Evolutionary conservation across 2,329 filamentous ascomycete species (phyloP).

Genomic region (Uncinocarpus reesii): DNA sequence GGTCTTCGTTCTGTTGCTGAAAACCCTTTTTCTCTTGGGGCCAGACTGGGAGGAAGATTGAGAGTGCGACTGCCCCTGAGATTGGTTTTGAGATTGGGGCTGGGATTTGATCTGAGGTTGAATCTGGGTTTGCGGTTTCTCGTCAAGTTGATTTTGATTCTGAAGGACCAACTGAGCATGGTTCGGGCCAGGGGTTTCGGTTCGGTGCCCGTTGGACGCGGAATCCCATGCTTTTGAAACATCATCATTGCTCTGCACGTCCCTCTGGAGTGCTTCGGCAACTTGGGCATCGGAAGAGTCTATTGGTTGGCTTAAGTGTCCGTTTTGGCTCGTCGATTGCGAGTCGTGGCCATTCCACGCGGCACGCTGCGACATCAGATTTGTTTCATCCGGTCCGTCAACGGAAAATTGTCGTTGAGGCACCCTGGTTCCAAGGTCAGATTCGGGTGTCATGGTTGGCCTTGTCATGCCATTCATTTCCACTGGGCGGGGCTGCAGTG

Average conservation of each 20-base stretch:
- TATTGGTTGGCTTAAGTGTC: slow-evolving; percentile 34
- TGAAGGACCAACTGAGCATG: slow-evolving; percentile 19
- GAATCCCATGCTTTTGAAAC: slow-evolving; percentile 23
- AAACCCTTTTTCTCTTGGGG: slow-evolving; percentile 46
- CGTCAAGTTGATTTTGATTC: neutral
- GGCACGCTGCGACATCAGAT: slow-evolving; percentile 22
- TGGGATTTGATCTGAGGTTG: slow-evolving; percentile 5
- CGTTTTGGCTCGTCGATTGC: slow-evolving; percentile 36
- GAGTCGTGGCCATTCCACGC: slow-evolving; percentile 34
- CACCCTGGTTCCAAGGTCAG: slow-evolving; percentile 2
- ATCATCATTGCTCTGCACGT: slow-evolving; percentile 36
- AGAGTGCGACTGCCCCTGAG: slow-evolving; percentile 4
- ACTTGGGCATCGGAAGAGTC: slow-evolving; percentile 43
- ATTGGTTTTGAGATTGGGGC: slow-evolving; percentile 7
- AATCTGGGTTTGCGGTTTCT: slow-evolving; percentile 10
- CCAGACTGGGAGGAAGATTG: slow-evolving; percentile 19
- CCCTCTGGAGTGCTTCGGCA: slow-evolving; percentile 43
- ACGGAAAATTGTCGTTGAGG: slow-evolving; percentile 3
- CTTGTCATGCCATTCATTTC: slow-evolving; percentile 18
- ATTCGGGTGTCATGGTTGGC: slow-evolving; percentile 19
- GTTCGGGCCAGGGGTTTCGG: slow-evolving; percentile 28
- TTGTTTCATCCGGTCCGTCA: slow-evolving; percentile 22
- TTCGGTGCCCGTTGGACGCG: slow-evolving; percentile 29
- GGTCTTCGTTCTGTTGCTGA: slow-evolving; percentile 92
- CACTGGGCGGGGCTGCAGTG: slow-evolving; percentile 19